Percentiles rank a stretch among this genome's conserved stretches.
Conservation (phyloP, 495 filamentous ascomycete genomes). For the Evernia prunastri region DNA sequence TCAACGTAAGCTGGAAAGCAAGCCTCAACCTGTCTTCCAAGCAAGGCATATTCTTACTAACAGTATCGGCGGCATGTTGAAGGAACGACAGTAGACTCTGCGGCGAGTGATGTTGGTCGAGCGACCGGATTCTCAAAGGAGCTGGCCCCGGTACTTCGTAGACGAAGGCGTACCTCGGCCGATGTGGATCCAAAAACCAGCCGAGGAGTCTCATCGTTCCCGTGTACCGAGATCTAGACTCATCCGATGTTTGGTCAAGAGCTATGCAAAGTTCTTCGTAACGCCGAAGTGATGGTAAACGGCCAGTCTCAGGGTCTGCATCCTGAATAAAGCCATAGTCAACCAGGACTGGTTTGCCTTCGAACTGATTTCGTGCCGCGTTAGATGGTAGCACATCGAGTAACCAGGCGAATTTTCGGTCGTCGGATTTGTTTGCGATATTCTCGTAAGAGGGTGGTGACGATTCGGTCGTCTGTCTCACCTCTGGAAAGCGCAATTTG, state of each 20-base stretch:
- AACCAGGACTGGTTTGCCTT: slow-evolving; percentile 48
- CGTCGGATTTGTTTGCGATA: slow-evolving; percentile 23
- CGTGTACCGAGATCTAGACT: slow-evolving; percentile 41
- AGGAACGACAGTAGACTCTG: slow-evolving; percentile 45
- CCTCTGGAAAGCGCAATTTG: slow-evolving; percentile 19
- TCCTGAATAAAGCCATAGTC: slow-evolving; percentile 62
- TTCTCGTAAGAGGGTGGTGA: slow-evolving; percentile 26
- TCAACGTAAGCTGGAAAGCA: slow-evolving; percentile 70
- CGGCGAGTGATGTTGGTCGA: slow-evolving; percentile 32
- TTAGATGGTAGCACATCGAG: background rate
- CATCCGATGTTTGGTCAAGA: slow-evolving; percentile 47
- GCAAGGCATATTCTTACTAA: slow-evolving; percentile 42
- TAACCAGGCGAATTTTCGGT: slow-evolving; percentile 24
- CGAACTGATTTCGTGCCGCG: background rate
- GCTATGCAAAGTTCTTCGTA: slow-evolving; percentile 57
- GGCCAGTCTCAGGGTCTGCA: slow-evolving; percentile 55
- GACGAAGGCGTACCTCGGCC: slow-evolving; percentile 63
- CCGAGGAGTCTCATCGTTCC: slow-evolving; percentile 69
- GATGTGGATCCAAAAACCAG: slow-evolving; percentile 64
- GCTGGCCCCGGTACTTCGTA: slow-evolving; percentile 69
- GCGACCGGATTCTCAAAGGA: slow-evolving; percentile 25
- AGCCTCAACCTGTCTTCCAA: slow-evolving; percentile 79
- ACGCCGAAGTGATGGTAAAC: slow-evolving; percentile 54
- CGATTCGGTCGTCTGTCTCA: slow-evolving; percentile 7
- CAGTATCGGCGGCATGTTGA: slow-evolving; percentile 42